phyloP scores from a whole-genome alignment of 2,329 filamentous ascomycete genomes.

The Colletotrichum sp. region DNA sequence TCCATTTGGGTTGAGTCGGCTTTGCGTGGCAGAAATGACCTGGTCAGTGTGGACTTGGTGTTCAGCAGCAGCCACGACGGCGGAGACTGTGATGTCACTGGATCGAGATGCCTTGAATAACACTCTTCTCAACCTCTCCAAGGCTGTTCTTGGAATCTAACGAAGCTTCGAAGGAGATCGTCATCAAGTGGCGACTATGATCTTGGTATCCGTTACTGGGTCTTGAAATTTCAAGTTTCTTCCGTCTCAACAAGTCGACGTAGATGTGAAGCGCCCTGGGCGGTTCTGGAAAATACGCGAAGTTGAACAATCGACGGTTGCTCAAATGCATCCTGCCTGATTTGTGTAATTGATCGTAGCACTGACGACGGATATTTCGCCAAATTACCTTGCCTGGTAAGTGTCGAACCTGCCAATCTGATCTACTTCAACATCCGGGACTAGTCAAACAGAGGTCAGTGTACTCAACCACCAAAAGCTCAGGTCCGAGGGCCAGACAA shows the following conservation, averaged over 20 bases:
- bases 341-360: background rate
- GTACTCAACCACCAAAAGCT: background rate
- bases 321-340: background rate
- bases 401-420: background rate
- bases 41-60: background rate
- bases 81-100: background rate
- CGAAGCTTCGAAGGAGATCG: background rate
- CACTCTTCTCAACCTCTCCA: background rate
- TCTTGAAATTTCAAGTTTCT: background rate
- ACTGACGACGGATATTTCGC: background rate
- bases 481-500: background rate
- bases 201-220: background rate
- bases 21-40: background rate
- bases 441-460: background rate
- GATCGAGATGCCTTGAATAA: background rate
- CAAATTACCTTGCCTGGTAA: background rate
- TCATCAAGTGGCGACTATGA: background rate
- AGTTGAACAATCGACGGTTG: accelerated
- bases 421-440: background rate
- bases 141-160: accelerated
- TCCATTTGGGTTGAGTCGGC: background rate
- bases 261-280: background rate
- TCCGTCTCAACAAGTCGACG: accelerated
- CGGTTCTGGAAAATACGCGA: background rate
- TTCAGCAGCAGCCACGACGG: background rate